phyloP scores from a whole-genome alignment of 2,329 filamentous ascomycete genomes.

The Ophiocordyceps sinensis region DNA sequence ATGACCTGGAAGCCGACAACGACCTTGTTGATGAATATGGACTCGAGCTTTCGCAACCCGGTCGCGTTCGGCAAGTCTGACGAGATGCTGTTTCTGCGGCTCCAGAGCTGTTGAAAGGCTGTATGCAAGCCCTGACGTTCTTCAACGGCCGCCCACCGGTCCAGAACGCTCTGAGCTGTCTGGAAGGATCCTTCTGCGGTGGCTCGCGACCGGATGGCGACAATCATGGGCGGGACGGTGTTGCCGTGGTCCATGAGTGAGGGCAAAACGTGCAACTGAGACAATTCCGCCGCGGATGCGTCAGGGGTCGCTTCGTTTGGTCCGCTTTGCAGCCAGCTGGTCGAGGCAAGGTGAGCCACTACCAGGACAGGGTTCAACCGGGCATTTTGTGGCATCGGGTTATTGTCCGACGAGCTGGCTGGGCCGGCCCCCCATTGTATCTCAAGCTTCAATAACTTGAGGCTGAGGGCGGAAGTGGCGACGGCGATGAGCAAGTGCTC shows the following conservation, averaged over 20 bases:
- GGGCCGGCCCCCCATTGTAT: constrained; percentile 68
- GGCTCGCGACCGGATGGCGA: constrained; percentile 57
- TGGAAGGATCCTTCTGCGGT: constrained; percentile 40
- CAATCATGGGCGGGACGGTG: constrained; percentile 43
- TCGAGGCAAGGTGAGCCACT: constrained; percentile 41
- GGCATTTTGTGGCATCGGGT: constrained; percentile 28
- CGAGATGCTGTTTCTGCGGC: constrained; percentile 39
- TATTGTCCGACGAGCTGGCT: constrained; percentile 35
- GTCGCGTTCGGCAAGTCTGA: constrained; percentile 17
- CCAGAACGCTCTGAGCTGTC: constrained; percentile 58
- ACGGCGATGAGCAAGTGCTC: constrained; percentile 48
- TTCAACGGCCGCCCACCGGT: constrained; percentile 70
- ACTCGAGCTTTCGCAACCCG: constrained; percentile 48
- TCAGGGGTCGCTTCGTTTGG: constrained; percentile 28
- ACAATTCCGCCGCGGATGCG: constrained; percentile 46
- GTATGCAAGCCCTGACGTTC: constrained; percentile 53
- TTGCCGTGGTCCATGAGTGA: constrained; percentile 46
- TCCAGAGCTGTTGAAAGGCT: constrained; percentile 62
- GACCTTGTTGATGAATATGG: constrained; percentile 56
- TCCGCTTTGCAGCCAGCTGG: constrained; percentile 40
- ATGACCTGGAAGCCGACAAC: constrained; percentile 53
- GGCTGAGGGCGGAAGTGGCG: constrained; percentile 54
- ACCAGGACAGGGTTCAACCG: constrained; percentile 36
- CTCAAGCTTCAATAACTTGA: constrained; percentile 59
- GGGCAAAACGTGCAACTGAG: constrained; percentile 61